Conservation (phyloP, 129 eudicot genomes). For the Lonicera japonica region DNA sequence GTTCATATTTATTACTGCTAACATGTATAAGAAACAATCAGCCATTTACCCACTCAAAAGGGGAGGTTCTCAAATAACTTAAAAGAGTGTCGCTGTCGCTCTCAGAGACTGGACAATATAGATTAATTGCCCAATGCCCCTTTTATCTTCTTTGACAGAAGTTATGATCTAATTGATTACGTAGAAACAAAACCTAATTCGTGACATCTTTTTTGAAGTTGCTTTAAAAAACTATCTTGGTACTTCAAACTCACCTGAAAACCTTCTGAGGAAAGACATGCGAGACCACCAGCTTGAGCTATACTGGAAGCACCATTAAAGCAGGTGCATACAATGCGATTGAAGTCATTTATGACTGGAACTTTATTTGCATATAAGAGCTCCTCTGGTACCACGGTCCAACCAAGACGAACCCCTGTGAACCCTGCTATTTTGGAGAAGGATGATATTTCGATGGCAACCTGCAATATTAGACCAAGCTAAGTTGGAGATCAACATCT, state of each 20-base stretch:
- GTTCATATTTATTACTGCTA: no score
- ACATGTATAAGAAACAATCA: no score
- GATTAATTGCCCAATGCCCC: no score
- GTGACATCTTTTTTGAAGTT: no score
- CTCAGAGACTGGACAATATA: no score
- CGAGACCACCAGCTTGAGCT: slow-evolving; percentile 93
- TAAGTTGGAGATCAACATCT: background rate
- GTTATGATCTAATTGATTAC: no score
- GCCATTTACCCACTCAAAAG: no score
- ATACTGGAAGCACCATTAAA: slow-evolving; percentile 89
- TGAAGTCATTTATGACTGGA: slow-evolving; percentile 69
- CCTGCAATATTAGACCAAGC: slow-evolving; percentile 36
- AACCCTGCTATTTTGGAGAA: slow-evolving; percentile 94
- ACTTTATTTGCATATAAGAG: slow-evolving; percentile 57
- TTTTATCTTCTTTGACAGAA: no score
- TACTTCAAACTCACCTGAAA: slow-evolving; percentile 38
- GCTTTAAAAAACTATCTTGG: background rate
- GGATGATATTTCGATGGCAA: slow-evolving; percentile 83
- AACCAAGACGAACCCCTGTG: slow-evolving; percentile 86
- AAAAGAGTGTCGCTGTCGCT: no score
- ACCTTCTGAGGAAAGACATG: slow-evolving; percentile 71
- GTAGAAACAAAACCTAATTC: no score
- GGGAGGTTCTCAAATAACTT: no score
- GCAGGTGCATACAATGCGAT: slow-evolving; percentile 76
- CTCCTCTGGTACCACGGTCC: slow-evolving; percentile 93